These are phyloP conservation scores for Xerocomus tenax DNA, from an alignment of 1,284 basidiomycete species.

Conservation along the genomic window DNA sequence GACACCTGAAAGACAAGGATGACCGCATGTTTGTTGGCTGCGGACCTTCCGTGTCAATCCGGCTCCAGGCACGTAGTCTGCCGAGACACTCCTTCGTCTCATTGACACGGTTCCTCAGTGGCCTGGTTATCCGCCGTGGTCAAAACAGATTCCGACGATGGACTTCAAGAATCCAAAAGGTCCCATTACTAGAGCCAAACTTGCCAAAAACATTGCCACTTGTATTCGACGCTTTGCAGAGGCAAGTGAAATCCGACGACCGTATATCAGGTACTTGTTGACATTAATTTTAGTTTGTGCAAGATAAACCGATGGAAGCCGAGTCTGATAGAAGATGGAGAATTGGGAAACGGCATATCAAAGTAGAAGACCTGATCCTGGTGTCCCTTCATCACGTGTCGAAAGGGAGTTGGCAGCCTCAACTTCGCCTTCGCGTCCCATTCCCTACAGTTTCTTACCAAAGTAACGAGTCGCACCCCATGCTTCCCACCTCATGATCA, in stretches of 20 bases:
- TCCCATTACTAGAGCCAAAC: conserved; percentile 57
- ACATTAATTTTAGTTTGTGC: conserved; percentile 38
- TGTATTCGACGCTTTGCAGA: conserved; percentile 51
- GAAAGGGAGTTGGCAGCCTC: conserved; percentile 71
- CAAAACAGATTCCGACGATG: conserved; percentile 67
- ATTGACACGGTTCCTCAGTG: conserved; percentile 38
- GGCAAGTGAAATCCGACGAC: conserved; percentile 26
- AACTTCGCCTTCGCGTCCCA: conserved; percentile 44
- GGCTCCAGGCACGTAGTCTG: conserved; percentile 48
- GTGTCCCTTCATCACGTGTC: conserved; percentile 73
- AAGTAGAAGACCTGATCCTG: conserved; percentile 54
- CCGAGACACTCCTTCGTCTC: neutral
- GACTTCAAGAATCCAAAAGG: conserved; percentile 67
- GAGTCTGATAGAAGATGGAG: conserved; percentile 51
- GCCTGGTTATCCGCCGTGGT: conserved; percentile 70
- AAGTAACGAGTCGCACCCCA: conserved; percentile 2
- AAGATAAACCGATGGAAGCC: conserved; percentile 46
- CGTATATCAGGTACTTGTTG: conserved; percentile 1
- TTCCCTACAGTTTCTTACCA: neutral
- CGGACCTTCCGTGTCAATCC: conserved; percentile 69
- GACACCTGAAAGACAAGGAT: conserved; percentile 42
- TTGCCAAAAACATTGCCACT: conserved; percentile 62
- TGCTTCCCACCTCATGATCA: conserved; percentile 3
- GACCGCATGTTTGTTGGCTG: conserved; percentile 57
- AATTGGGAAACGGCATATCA: conserved; percentile 50